phyloP scores from a whole-genome alignment of 176 grass and related monocot species.

The Avena atlantica region DNA sequence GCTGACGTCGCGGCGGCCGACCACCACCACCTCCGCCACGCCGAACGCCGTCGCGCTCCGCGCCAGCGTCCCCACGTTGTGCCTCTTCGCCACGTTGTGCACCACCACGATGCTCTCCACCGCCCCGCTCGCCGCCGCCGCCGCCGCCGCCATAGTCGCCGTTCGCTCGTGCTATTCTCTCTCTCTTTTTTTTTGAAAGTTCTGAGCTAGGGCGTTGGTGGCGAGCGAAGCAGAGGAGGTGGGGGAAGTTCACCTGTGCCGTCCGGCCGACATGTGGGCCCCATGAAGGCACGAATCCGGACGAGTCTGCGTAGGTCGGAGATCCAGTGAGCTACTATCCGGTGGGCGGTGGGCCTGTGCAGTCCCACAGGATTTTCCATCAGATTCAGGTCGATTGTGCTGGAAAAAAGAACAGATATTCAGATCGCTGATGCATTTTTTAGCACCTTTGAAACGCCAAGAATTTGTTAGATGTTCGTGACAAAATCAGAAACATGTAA shows the following conservation, averaged over 20 bases:
- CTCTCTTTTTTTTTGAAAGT: too few relatives aligned
- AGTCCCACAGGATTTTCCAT: neutral
- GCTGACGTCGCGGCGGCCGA: conserved; percentile 86
- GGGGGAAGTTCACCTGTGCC: neutral
- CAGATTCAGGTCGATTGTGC: neutral
- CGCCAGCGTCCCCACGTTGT: conserved; percentile 87
- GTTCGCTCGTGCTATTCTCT: neutral
- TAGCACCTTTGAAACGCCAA: neutral
- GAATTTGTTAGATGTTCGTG: neutral
- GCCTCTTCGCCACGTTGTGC: conserved; percentile 90
- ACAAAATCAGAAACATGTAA: neutral
- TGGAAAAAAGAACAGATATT: too few relatives aligned
- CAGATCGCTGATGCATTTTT: neutral
- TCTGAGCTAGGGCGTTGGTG: too few relatives aligned
- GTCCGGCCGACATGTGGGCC: conserved; percentile 5
- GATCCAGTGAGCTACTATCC: too few relatives aligned
- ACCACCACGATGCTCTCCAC: conserved; percentile 73
- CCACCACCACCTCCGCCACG: conserved; percentile 79
- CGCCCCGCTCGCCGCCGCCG: conserved; percentile 13
- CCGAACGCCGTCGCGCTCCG: conserved; percentile 85
- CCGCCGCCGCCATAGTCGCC: conserved; percentile 22
- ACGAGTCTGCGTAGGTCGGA: neutral
- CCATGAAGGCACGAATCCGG: neutral
- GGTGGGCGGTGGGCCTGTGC: too few relatives aligned
- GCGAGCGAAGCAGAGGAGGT: neutral